These are phyloP conservation scores for Nectriaceae sp. DNA, from an alignment of 2,329 filamentous ascomycete genomes.

Conservation along the genomic window DNA sequence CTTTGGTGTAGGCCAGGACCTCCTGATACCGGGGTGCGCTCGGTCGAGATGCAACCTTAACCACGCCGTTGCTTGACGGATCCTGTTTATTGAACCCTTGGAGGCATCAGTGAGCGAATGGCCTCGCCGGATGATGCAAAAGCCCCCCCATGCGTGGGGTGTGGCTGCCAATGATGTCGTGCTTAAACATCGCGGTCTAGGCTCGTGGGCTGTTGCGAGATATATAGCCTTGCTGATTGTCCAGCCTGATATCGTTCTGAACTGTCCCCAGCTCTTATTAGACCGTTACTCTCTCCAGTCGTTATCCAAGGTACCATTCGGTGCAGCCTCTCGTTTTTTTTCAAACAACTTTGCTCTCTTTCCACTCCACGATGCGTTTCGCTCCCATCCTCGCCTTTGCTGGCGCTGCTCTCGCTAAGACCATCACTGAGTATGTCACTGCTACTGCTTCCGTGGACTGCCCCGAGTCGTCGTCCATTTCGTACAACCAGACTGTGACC, in stretches of 20 bases:
- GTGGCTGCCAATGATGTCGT: neutral
- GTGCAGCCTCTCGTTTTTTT: neutral
- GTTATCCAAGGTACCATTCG: neutral
- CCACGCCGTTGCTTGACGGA: too few species aligned
- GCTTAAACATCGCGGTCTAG: neutral
- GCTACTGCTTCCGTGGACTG: conserved; percentile 11
- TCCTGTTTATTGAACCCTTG: too few species aligned
- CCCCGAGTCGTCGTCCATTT: too few species aligned
- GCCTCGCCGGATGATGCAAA: too few species aligned
- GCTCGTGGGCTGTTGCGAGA: too few species aligned
- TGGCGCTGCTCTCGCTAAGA: conserved; percentile 12
- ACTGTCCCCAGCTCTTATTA: neutral
- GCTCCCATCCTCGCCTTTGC: conserved; percentile 28
- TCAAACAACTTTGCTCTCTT: neutral
- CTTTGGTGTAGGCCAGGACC: neutral
- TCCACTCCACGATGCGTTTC: conserved; percentile 24
- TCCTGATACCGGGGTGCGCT: neutral
- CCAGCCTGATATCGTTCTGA: neutral
- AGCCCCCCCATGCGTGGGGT: neutral
- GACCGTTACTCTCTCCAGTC: neutral
- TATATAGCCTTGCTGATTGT: neutral
- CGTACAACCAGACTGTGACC: neutral
- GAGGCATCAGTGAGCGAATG: too few species aligned
- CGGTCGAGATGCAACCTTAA: too few species aligned
- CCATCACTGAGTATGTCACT: neutral